Evolutionary conservation across 2,329 filamentous ascomycete genomes (phyloP), one percentile per base, ranked within the genome.

Genomic region (Epichloe gansuensis): DNA sequence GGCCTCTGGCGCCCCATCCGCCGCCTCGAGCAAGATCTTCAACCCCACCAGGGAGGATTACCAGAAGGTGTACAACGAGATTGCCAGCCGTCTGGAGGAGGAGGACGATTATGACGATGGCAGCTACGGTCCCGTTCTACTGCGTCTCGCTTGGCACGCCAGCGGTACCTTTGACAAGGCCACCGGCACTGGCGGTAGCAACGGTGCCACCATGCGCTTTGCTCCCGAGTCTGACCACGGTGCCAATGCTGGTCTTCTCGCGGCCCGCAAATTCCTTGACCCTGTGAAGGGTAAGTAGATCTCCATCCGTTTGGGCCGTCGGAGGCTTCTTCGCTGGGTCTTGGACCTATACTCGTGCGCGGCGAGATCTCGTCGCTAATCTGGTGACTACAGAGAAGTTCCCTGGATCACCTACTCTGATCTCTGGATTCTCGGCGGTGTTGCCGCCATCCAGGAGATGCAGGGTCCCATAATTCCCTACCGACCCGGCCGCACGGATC

Each of bases 141-240:
- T 97, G 58, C 83, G 91, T 63, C 80, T 97, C 60, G 91, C 89
- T 56, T 97, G 93, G 91, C 93, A 97, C 75, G 83, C 85, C 59
- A 90, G 85, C 61, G 91, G 91, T 61, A 98, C 91, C 62, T 97
- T 85, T 65, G 91, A 97, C 68, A 86, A 85, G 74, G 80, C 81
- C 65, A 95, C 91, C 28, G 79, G 80, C 59, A 97, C 91, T 46
- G 93, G 91, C 63, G 91, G 91, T 60, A 91, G 86, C 77, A 95
- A 97, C 70, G 91, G 93, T 59, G 91, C 91, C 54, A 96, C 91
- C 59, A 97, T 97, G 93, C 83, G 93, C 66, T 97, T 96, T 69
- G 77, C 83, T 25, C 91, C 91, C 46, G 93, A 97, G 74, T 77
- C 81, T 55, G 83, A 85, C 69, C 91, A 98, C 72, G 90, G 90